phyloP scores from a whole-genome alignment of 345 rosid species.

The Corymbia maculata region DNA sequence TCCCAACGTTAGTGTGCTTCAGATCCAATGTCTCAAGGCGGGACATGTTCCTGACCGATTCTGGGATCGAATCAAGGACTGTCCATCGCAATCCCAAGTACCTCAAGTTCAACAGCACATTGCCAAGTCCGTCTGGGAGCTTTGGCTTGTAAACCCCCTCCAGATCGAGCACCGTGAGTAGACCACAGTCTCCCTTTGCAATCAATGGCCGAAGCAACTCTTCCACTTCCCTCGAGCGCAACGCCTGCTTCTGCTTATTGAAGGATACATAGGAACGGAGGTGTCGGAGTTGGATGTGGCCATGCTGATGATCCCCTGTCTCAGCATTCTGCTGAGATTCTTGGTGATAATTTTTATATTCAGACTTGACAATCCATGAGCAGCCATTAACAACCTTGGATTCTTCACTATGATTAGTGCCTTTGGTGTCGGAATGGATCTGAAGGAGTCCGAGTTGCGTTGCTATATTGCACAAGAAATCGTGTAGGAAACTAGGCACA shows the following conservation, averaged over 20 bases:
- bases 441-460: neutral
- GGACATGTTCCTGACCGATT: neutral
- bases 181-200: neutral
- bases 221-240: conserved; percentile 2
- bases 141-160: conserved; percentile 16
- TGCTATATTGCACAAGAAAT: neutral
- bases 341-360: too few relatives aligned
- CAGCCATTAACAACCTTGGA: neutral
- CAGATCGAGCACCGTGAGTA: conserved; percentile 18
- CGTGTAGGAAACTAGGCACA: conserved; percentile 2
- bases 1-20: conserved; percentile 16
- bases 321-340: neutral
- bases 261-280: conserved; percentile 14
- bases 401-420: neutral
- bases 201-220: neutral
- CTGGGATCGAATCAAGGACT: conserved; percentile 9
- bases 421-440: neutral
- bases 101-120: neutral
- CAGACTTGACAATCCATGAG: neutral
- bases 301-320: rapidly evolving
- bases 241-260: neutral
- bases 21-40: conserved; percentile 23
- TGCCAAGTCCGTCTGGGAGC: neutral
- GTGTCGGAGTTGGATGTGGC: neutral
- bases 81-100: conserved; percentile 21